Conservation (phyloP, 2,329 filamentous ascomycete species). For the Verticillium alfalfae region DNA sequence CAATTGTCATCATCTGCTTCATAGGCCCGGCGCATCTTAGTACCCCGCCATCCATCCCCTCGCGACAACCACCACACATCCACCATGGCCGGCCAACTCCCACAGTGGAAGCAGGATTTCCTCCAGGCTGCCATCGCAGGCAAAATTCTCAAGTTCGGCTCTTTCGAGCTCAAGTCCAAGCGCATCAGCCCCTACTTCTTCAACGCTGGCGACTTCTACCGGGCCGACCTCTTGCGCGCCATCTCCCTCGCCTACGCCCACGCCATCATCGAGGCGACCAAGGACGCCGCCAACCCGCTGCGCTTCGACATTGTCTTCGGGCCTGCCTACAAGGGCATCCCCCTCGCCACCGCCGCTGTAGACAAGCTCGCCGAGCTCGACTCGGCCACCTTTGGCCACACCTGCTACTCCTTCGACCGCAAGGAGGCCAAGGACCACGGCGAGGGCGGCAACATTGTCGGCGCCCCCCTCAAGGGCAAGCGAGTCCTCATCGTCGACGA, state of each 20-base stretch:
- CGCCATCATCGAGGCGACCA: slow-evolving; percentile 47
- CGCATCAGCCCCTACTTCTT: slow-evolving; percentile 95
- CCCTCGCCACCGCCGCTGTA: slow-evolving; percentile 72
- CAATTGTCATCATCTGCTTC: too few relatives aligned
- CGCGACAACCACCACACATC: neutral
- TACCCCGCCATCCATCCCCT: neutral
- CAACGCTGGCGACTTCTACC: slow-evolving; percentile 90
- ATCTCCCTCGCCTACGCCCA: slow-evolving; percentile 78
- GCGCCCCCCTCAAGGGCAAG: slow-evolving; percentile 78
- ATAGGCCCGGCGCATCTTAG: too few relatives aligned
- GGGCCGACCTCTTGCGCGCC: slow-evolving; percentile 68
- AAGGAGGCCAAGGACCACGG: slow-evolving; percentile 97
- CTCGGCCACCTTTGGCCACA: slow-evolving; percentile 56
- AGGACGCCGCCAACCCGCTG: slow-evolving; percentile 29
- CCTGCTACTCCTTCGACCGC: slow-evolving; percentile 87
- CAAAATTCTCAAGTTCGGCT: slow-evolving; percentile 73
- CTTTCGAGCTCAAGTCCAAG: slow-evolving; percentile 87
- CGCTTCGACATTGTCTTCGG: slow-evolving; percentile 84
- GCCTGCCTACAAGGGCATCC: slow-evolving; percentile 96
- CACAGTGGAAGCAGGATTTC: slow-evolving; percentile 67
- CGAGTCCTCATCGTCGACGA: slow-evolving; percentile 89
- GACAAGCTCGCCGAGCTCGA: slow-evolving; percentile 71
- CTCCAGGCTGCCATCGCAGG: slow-evolving; percentile 63
- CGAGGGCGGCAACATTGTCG: slow-evolving; percentile 90
- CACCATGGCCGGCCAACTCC: slow-evolving; percentile 38